These are phyloP conservation scores for Scedosporium dehoogii DNA, from an alignment of 2,329 filamentous ascomycete species.

Conservation along the genomic window DNA sequence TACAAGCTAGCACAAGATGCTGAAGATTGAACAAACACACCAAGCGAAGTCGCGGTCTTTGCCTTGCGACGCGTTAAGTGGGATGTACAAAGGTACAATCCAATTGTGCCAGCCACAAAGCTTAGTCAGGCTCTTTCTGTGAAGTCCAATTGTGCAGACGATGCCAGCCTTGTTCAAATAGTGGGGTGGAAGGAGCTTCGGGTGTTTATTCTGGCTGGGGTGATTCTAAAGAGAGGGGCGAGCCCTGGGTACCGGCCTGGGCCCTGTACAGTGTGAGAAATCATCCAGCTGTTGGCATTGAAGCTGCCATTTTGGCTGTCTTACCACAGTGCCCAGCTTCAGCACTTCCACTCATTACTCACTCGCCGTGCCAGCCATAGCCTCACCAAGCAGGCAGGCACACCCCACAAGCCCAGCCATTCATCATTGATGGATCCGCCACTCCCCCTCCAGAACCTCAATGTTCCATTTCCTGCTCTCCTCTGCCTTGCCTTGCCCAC, in stretches of 20 bases:
- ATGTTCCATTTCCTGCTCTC: not conserved
- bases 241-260: too few species aligned
- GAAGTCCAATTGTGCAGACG: not conserved
- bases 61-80: slow-evolving; percentile 5
- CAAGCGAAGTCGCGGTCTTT: not conserved
- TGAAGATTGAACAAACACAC: not conserved
- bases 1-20: not conserved
- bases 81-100: not conserved
- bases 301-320: too few species aligned
- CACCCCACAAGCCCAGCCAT: not conserved
- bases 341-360: not conserved
- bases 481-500: not conserved
- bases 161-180: not conserved
- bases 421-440: not conserved
- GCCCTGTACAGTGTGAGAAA: not conserved
- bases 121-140: not conserved
- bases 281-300: too few species aligned
- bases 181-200: too few species aligned
- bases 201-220: not conserved
- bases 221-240: not conserved
- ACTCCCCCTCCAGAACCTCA: not conserved
- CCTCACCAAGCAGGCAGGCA: not conserved
- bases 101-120: not conserved
- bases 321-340: not conserved
- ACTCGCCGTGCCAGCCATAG: not conserved